A percentile compares a stretch with the other conserved stretches of the same genome.
Conservation (phyloP, 345 rosid species). For the Stellera chamaejasme region DNA sequence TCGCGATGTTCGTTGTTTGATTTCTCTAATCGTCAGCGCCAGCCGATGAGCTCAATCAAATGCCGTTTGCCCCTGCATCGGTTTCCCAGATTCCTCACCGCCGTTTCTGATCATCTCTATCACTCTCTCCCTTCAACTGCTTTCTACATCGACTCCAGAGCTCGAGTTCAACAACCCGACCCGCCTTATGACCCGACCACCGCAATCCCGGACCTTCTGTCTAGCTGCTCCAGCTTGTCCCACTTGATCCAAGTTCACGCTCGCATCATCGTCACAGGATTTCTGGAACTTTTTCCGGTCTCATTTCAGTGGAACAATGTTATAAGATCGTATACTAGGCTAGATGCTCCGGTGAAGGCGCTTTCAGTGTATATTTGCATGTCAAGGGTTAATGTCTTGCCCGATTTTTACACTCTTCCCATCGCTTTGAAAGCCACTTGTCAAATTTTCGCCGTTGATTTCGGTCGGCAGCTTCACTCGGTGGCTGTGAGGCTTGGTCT, state of each 20-base stretch:
- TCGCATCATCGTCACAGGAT: conserved; percentile 33
- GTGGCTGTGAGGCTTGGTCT: conserved; percentile 47
- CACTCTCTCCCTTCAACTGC: conserved; percentile 14
- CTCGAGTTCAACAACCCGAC: conserved; percentile 9
- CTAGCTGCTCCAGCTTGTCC: conserved; percentile 33
- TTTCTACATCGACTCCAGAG: not conserved
- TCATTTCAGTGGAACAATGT: conserved; percentile 68
- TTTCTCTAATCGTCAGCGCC: no score
- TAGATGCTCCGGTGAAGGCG: conserved; percentile 43
- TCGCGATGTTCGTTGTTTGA: no score
- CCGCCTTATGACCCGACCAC: conserved; percentile 24
- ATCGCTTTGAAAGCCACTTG: conserved; percentile 48
- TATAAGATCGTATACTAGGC: conserved; percentile 56
- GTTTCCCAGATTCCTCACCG: not conserved
- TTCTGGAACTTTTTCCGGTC: conserved; percentile 27
- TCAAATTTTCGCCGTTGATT: conserved; percentile 25
- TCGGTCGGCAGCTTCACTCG: conserved; percentile 61
- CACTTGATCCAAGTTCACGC: conserved; percentile 45
- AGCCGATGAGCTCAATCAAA: no score
- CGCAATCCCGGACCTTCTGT: conserved; percentile 27
- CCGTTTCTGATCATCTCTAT: conserved; percentile 13
- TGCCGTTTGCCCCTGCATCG: no score
- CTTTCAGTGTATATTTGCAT: conserved; percentile 38
- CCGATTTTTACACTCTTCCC: conserved; percentile 72
- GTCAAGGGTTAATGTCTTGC: conserved; percentile 43